Evolutionary conservation across 2,329 filamentous ascomycete species (phyloP), one percentile per base, ranked within the genome.

Genomic region (Beauveria medogensis): DNA sequence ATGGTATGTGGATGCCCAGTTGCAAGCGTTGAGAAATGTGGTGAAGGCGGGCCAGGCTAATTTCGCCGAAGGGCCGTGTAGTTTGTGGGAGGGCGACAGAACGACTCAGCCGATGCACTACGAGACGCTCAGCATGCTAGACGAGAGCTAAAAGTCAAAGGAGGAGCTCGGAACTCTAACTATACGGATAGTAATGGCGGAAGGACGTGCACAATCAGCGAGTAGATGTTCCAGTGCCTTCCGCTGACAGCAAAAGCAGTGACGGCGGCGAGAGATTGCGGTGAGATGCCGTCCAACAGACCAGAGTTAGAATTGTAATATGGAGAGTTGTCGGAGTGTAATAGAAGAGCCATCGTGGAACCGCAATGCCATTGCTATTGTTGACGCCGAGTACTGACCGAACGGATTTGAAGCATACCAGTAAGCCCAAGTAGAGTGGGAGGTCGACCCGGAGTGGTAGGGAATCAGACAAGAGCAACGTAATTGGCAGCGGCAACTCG

Each of bases 271-370:
- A 18, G 46, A 51, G 20, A 14, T 41, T 24, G 51, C 22, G 46
- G 46, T 58, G 46, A 58, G 46, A 41, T 4, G 30, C 43, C 22
- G 46, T 34, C 16, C n/a, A 47, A 26, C 41, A 54, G 10, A 9
- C 28, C 28, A 30, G 8, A 30, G 28, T 8, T 9, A 30, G 28
- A 28, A n/a, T 18, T 20, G 20, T n/a, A 6, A 41, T 55, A 41
- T 30, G 34, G 28, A 43, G 52, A 18, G 7, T 30, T 26, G 20
- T n/a, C 18, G 6, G n/a, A 22, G 30, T n/a, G 55, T 57, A 57
- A 50, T 57, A 41, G 30, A 41, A 20, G 55, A 24, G 55, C 55
- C 20, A 43, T 16, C 55, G 55, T 58, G 34, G 55, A 57, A 34
- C 53, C 30, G 22, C 22, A 30, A 18, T 12, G 9, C 9, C 10